Evolutionary conservation across 306 rosid species (phyloP), one percentile per base, ranked within the genome.

Genomic region (Pachyrhizus erosus): DNA sequence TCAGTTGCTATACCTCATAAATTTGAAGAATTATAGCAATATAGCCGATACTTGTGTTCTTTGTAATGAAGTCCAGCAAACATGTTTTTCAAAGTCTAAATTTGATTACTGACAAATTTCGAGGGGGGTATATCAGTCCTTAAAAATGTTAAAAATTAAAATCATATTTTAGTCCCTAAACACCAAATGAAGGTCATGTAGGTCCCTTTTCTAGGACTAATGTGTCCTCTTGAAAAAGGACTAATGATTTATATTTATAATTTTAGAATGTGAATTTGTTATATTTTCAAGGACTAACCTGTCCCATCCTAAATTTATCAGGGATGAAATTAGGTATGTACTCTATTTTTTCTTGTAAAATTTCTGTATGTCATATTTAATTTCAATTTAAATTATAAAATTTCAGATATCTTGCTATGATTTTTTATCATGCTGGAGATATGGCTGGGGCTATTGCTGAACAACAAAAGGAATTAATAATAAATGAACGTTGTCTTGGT

Each of bases 361-460:
- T 61, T 62, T 73, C 57, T 49, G 48, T 21, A 8, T 31, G 33
- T 43, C 48, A 31, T 18, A 81, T 60, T 45, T 75, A 10, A 61
- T 68, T 33, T 52, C 39, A 73, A 45, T 55, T 74, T 37, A 81
- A 81, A 4, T 58, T 77, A 7, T 57, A 67, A 21, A 75, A 65
- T 87, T 89, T 81, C 92, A 94, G 98, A 92, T 88, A 94, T 84
- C 97, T 94, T 58, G 98, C 98, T 33, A 94, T 90, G 98, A 93
- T 94, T 83, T 81, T 88, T 72, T 94, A 92, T 86, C 97, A 94
- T 83, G 91, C 95, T 3, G 98, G 97, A 79, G 97, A 94, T 73
- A 88, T 89, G 97, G 94, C 91, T 70, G 97, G 92, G 64, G 97
- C 98, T 73, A 85, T 94, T 86, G 81, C 83, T 80, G 94, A 94